phyloP scores from a whole-genome alignment of 1,284 basidiomycete species.

The Trichosporon faecale region DNA sequence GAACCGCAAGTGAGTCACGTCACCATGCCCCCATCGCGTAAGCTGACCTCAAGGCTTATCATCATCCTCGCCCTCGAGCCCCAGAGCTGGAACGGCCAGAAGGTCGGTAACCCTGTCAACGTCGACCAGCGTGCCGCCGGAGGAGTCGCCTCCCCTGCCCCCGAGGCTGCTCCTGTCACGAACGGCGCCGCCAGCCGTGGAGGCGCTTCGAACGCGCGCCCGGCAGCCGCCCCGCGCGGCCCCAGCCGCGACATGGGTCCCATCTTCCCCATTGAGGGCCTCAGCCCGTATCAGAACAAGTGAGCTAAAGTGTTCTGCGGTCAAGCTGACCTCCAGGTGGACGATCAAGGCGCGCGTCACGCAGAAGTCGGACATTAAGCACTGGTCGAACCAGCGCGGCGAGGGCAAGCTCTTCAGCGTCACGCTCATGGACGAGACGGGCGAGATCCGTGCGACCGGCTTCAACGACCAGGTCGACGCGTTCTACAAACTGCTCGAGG shows the following conservation, averaged over 20 bases:
- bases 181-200: slow-evolving; percentile 19
- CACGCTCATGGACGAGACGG: slow-evolving; percentile 91
- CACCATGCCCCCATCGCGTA: neutral
- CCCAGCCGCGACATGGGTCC: slow-evolving; percentile 50
- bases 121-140: slow-evolving; percentile 49
- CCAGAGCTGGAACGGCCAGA: slow-evolving; percentile 58
- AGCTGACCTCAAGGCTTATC: slow-evolving; percentile 61
- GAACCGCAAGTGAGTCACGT: slow-evolving; percentile 65
- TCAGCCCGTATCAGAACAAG: slow-evolving; percentile 97
- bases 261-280: slow-evolving; percentile 84
- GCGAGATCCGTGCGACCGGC: slow-evolving; percentile 85
- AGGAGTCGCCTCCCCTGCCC: slow-evolving; percentile 27
- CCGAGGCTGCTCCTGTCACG: slow-evolving; percentile 29
- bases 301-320: slow-evolving; percentile 32
- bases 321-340: slow-evolving; percentile 59
- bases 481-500: slow-evolving; percentile 77
- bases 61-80: slow-evolving; percentile 76
- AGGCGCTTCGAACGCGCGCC: slow-evolving; percentile 34
- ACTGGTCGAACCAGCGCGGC: slow-evolving; percentile 84
- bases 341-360: slow-evolving; percentile 94
- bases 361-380: slow-evolving; percentile 82
- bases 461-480: slow-evolving; percentile 87
- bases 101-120: slow-evolving; percentile 69
- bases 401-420: slow-evolving; percentile 95
- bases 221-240: slow-evolving; percentile 20